Base-by-base conservation (phyloP, 352 stramenopile genomes). In the Phytophthora nicotianae region DNA sequence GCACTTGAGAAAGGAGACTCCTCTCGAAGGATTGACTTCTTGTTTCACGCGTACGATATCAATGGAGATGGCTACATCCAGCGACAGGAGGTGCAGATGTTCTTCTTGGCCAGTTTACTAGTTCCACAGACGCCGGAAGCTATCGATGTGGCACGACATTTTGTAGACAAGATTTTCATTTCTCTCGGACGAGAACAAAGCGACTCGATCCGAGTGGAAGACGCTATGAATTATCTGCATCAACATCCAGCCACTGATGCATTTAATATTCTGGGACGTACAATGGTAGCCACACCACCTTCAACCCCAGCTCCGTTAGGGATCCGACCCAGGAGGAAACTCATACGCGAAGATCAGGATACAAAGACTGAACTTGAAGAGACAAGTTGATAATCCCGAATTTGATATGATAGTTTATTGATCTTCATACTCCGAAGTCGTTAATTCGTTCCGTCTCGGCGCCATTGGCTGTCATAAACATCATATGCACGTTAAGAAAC, bases 1-100 rank as follows among this genome's bases (percentile, higher is more conserved):
- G 74, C 81, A 19, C 62, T 91, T 0, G 83, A 93, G 35, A 89
- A 89, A 26, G 81, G 81, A 14, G 81, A 81, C 37, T 42, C 75
- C 10, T 48, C 67, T 11, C 74, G 81, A 20, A 74, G 83, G 19
- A 72, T 90, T 2, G 62, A 61, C 6, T 88, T 93, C 43, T 70
- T 93, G 16, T 93, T 93, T 60, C 74, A 79, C n/a, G 80, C 86
- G 3, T 93, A 93, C 61, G 83, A 93, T 46, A 47, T 90, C 14
- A 88, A 90, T 27, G 76, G 77, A 17, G 80, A 88, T 55, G 76
- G 71, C 32, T 74, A 62, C n/a, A 84, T 92, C 54, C 75, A 84
- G 21, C 76, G 74, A 5, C 65, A 76, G 19, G 81, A 93, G 51
- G 60, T 87, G n/a, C 62, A 68, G 27, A 52, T 78, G 33, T 90